phyloP scores from a whole-genome alignment of 345 rosid genomes.

The Camelina sativa region DNA sequence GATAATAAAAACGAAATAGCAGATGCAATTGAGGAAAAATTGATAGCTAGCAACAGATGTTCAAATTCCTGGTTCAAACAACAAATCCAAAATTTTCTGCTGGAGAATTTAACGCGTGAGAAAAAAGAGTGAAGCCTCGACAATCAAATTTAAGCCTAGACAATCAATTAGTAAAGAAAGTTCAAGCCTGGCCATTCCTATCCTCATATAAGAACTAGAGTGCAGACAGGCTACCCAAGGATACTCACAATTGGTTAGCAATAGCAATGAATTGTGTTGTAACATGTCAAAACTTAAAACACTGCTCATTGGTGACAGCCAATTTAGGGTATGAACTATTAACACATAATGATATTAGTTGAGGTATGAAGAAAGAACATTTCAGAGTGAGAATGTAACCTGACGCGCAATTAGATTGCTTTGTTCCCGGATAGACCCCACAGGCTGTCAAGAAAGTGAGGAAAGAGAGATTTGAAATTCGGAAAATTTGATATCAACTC shows the following conservation, averaged over 20 bases:
- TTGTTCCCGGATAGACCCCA: slow-evolving; percentile 82
- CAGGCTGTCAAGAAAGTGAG: slow-evolving; percentile 63
- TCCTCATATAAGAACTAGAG: background rate
- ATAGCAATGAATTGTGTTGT: slow-evolving; percentile 3
- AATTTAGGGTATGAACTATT: slow-evolving; percentile 10
- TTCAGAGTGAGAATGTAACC: slow-evolving; percentile 48
- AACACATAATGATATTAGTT: slow-evolving; percentile 13
- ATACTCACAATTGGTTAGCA: background rate
- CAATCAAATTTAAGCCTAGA: slow-evolving; percentile 6
- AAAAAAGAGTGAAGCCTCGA: background rate
- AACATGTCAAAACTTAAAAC: background rate
- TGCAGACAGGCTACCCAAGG: background rate
- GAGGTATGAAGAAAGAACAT: background rate
- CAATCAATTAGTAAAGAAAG: background rate
- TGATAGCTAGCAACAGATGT: slow-evolving; percentile 5
- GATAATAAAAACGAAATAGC: background rate
- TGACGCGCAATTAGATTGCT: slow-evolving; percentile 83
- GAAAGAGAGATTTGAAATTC: slow-evolving; percentile 1
- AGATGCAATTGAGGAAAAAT: background rate
- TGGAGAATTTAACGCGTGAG: slow-evolving; percentile 6
- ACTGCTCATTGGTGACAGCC: slow-evolving; percentile 14
- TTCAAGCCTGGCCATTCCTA: slow-evolving; percentile 1
- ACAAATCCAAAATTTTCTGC: slow-evolving; percentile 1
- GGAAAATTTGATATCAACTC: slow-evolving; percentile 11
- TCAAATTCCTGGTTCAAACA: background rate